Conservation (phyloP, 1,139 yeast genomes). For the Magnusiomyces sp. region DNA sequence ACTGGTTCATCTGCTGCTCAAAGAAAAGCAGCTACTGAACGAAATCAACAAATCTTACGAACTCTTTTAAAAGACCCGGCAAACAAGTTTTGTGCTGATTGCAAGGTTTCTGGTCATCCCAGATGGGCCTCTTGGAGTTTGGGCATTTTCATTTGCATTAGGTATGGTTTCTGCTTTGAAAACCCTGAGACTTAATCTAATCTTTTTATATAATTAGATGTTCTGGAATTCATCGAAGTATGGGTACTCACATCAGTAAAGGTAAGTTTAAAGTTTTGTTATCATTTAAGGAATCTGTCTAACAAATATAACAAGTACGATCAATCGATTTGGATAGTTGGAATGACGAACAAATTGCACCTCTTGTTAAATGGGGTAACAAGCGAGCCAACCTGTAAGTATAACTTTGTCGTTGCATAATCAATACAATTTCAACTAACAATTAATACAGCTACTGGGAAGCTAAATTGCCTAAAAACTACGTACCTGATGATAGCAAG, state of each 20-base stretch:
- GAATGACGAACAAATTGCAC: constrained; percentile 86
- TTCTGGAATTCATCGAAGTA: constrained; percentile 88
- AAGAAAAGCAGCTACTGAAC: constrained; percentile 18
- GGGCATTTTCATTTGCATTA: constrained; percentile 84
- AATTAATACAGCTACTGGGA: constrained; percentile 54
- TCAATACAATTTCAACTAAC: too few species aligned
- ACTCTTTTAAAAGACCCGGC: constrained; percentile 66
- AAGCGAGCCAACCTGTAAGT: constrained; percentile 53
- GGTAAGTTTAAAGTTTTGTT: constrained; percentile 11
- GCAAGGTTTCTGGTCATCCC: constrained; percentile 83
- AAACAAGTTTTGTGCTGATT: constrained; percentile 81
- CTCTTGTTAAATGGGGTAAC: constrained; percentile 85
- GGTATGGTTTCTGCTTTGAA: constrained; percentile 17
- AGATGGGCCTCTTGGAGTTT: constrained; percentile 97
- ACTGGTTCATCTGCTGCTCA: constrained; percentile 6
- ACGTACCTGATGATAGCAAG: constrained; percentile 77
- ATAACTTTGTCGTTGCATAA: too few species aligned
- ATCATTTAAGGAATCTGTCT: too few species aligned
- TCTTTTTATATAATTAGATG: constrained; percentile 38
- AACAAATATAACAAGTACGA: constrained; percentile 28
- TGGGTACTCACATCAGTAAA: constrained; percentile 75
- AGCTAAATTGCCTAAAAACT: constrained; percentile 56
- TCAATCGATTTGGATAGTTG: constrained; percentile 93
- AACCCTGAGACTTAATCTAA: background rate
- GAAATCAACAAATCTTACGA: constrained; percentile 64